Evolutionary conservation across 192 early-diverging fungal genomes (phyloP), one percentile per base, ranked within the genome.

Genomic region (Spizellomyces sp.): DNA sequence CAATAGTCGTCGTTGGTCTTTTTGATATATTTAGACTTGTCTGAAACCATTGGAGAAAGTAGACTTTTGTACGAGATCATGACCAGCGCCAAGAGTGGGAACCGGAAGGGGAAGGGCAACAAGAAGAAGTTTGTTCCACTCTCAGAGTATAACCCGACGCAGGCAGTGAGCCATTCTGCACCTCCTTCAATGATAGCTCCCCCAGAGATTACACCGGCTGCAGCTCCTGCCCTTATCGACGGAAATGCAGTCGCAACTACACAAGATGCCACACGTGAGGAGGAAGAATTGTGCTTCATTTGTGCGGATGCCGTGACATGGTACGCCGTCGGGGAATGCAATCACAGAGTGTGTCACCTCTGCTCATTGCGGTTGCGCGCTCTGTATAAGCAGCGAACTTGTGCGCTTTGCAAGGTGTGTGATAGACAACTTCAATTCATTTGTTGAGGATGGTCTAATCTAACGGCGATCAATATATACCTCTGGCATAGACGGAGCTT

Each of bases 341-440:
- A 98, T 70, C 96, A 98, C 77, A 83, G 88, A n/a, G 91, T 93
- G 1, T 99, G 96, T 78, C 94, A 96, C 67, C 77, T 92, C 15
- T 99, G 96, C 76, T 91, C 89, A n/a, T 80, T 99, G 41, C 84
- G 96, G 45, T 80, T 99, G 48, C 85, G 96, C 48, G 91, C 93
- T 15, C 79, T 98, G 14, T 96, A 96, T 77, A 91, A 96, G 77
- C 88, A 84, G 45, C 88, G 88, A 52, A 85, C 88, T 22, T 98
- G 96, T 73, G 89, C 93, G 45, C 89, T 90, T 75, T 98, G 96
- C 85, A 98, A 98, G 84, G 92, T 91, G 75, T 62, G 59, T 58
- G 50, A 48, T 9, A 9, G 42, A 76, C n/a, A 48, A 15, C 56
- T 58, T 19, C 5, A 17, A 8, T 57, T 75, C 5, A 17, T 12